Evolutionary conservation across 2,329 filamentous ascomycete genomes (phyloP).

Genomic region (Simplicillium aogashimaense): DNA sequence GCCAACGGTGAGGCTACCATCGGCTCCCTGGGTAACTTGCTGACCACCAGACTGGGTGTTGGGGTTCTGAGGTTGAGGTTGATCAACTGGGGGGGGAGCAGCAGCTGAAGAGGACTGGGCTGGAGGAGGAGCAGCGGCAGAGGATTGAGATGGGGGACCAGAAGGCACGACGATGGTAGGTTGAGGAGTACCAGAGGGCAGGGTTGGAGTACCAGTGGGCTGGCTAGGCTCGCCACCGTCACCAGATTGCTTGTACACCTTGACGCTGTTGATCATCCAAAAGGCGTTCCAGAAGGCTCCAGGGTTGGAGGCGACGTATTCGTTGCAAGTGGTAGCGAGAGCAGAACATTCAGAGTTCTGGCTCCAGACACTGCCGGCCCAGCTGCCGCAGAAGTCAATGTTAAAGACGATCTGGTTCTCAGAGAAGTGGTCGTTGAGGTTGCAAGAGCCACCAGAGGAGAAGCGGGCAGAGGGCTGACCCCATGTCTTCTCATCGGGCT

Average conservation of each 20-base stretch:
- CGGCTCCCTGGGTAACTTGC: too few relatives aligned
- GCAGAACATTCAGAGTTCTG: slow-evolving; percentile 45
- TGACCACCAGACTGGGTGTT: too few relatives aligned
- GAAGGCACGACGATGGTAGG: neutral
- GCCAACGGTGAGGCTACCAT: too few relatives aligned
- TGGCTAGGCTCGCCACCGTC: neutral
- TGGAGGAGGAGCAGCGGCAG: neutral
- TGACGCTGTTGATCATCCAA: slow-evolving; percentile 67
- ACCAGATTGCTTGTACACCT: slow-evolving; percentile 37
- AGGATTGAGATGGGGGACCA: neutral
- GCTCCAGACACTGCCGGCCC: slow-evolving; percentile 66
- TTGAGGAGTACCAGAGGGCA: neutral
- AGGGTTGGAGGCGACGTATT: slow-evolving; percentile 64
- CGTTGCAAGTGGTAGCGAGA: slow-evolving; percentile 55
- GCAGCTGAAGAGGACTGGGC: neutral
- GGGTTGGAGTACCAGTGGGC: neutral
- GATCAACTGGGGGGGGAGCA: neutral
- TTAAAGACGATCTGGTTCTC: slow-evolving; percentile 71
- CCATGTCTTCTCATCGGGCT: slow-evolving; percentile 51
- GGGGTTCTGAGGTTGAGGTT: too few relatives aligned
- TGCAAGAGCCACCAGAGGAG: slow-evolving; percentile 53
- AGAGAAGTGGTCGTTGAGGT: slow-evolving; percentile 61
- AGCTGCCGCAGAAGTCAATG: slow-evolving; percentile 79
- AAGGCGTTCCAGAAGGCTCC: slow-evolving; percentile 61
- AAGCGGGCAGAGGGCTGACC: slow-evolving; percentile 60